A percentile compares a stretch with the other conserved stretches of the same genome.
Conservation (phyloP, 495 filamentous ascomycete species). For the Parathielavia hyrcaniae region DNA sequence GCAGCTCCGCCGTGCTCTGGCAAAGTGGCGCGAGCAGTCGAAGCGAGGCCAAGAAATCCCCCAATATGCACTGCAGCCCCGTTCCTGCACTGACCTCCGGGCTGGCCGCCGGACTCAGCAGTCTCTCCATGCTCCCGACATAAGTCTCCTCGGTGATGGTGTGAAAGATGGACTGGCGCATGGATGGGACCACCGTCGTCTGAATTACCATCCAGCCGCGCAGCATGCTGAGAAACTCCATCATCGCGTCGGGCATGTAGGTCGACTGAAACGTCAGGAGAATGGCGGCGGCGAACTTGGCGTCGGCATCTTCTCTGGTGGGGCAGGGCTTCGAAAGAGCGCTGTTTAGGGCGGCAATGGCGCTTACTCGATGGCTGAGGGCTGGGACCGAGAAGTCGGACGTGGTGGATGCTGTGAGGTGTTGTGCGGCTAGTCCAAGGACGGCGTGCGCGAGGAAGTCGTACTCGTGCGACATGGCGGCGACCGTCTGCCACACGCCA, state of each 20-base stretch:
- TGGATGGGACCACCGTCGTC: slow-evolving; percentile 28
- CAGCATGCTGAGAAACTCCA: slow-evolving; percentile 47
- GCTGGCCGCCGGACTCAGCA: neutral
- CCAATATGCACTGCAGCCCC: slow-evolving; percentile 12
- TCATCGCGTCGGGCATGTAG: slow-evolving; percentile 43
- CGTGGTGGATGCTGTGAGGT: slow-evolving; percentile 24
- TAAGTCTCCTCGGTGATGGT: slow-evolving; percentile 26
- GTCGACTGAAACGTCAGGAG: slow-evolving; percentile 44
- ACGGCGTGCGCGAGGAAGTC: slow-evolving; percentile 40
- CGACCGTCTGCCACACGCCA: slow-evolving; percentile 15
- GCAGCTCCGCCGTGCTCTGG: neutral
- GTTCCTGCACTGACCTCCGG: neutral
- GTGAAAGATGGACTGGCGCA: slow-evolving; percentile 32
- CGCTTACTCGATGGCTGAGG: slow-evolving; percentile 38
- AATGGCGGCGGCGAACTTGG: slow-evolving; percentile 41
- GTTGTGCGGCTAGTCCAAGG: slow-evolving; percentile 41
- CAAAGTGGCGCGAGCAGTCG: slow-evolving; percentile 1
- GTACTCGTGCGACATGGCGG: slow-evolving; percentile 39
- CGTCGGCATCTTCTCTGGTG: slow-evolving; percentile 31
- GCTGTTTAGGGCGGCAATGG: slow-evolving; percentile 35
- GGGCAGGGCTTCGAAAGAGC: slow-evolving; percentile 24
- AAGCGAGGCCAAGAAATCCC: neutral
- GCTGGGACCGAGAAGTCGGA: slow-evolving; percentile 27
- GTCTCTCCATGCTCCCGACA: slow-evolving; percentile 12
- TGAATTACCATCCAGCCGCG: slow-evolving; percentile 41